Conservation (phyloP, 2,329 filamentous ascomycete species). For the Amesomyces nigricolor region DNA sequence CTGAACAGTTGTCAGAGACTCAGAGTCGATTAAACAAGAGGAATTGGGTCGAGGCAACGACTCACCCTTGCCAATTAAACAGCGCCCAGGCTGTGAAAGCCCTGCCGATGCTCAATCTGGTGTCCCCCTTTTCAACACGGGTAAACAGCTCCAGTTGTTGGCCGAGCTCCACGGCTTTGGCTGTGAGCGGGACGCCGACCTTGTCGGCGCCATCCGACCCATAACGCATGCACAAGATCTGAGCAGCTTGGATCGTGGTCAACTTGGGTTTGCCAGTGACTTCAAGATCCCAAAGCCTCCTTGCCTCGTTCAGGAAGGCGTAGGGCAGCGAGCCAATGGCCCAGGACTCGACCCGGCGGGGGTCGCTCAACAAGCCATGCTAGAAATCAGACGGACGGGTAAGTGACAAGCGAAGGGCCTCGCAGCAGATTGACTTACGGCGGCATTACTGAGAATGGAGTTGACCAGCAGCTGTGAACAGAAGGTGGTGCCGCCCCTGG, state of each 20-base stretch:
- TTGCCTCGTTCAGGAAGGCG: slow-evolving; percentile 35
- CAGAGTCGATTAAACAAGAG: neutral
- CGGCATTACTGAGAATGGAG: slow-evolving; percentile 27
- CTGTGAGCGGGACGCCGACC: neutral
- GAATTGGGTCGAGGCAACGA: too few species aligned
- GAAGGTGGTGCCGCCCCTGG: slow-evolving; percentile 16
- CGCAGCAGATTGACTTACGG: slow-evolving; percentile 21
- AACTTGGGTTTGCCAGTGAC: slow-evolving; percentile 19
- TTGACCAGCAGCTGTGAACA: slow-evolving; percentile 29
- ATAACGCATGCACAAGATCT: slow-evolving; percentile 31
- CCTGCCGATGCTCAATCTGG: neutral
- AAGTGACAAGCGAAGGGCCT: too few species aligned
- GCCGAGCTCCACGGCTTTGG: slow-evolving; percentile 1
- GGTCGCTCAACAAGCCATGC: slow-evolving; percentile 29
- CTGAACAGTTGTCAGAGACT: neutral
- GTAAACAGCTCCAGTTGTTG: slow-evolving; percentile 6
- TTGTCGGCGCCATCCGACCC: slow-evolving; percentile 6
- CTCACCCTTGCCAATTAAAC: neutral
- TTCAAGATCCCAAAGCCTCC: slow-evolving; percentile 36
- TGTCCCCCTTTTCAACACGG: neutral
- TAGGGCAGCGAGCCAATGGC: slow-evolving; percentile 32
- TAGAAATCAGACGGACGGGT: slow-evolving; percentile 12
- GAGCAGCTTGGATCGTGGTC: slow-evolving; percentile 33
- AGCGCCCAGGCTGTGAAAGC: slow-evolving; percentile 8
- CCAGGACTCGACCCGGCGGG: slow-evolving; percentile 34